phyloP scores from a whole-genome alignment of 345 rosid genomes.

The Eucalyptus erythrocorys region DNA sequence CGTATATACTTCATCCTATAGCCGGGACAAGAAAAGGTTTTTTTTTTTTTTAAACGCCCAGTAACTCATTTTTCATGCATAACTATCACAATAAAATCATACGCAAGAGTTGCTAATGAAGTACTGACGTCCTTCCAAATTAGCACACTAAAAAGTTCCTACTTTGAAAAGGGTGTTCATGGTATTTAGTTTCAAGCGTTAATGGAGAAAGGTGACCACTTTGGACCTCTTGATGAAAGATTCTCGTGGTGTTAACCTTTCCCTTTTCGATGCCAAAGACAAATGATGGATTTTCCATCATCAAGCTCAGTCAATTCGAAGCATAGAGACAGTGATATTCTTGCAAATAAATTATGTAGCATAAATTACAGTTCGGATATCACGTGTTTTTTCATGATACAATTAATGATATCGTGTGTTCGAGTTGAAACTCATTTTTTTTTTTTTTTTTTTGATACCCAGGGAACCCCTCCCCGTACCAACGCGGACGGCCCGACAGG shows the following conservation, averaged over 20 bases:
- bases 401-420: accelerated
- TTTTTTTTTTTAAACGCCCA: not conserved
- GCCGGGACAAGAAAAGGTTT: not conserved
- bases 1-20: not conserved
- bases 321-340: not conserved
- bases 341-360: not conserved
- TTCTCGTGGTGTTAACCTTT: not conserved
- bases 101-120: not conserved
- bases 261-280: not conserved
- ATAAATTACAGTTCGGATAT: not conserved
- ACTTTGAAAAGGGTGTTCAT: not conserved
- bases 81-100: not conserved
- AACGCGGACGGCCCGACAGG: too few species aligned
- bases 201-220: not conserved
- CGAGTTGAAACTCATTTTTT: too few species aligned
- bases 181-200: not conserved
- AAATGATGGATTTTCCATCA: not conserved
- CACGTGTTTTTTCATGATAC: accelerated
- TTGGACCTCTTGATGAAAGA: not conserved
- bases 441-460: too few species aligned
- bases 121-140: not conserved
- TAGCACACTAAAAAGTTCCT: not conserved
- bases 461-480: too few species aligned
- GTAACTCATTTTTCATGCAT: not conserved
- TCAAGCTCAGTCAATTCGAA: not conserved